Percentiles rank a stretch among this genome's conserved stretches.
These are phyloP conservation scores for Aspergillus eucalypticola DNA, from an alignment of 2,329 filamentous ascomycete species.

Conservation along the genomic window DNA sequence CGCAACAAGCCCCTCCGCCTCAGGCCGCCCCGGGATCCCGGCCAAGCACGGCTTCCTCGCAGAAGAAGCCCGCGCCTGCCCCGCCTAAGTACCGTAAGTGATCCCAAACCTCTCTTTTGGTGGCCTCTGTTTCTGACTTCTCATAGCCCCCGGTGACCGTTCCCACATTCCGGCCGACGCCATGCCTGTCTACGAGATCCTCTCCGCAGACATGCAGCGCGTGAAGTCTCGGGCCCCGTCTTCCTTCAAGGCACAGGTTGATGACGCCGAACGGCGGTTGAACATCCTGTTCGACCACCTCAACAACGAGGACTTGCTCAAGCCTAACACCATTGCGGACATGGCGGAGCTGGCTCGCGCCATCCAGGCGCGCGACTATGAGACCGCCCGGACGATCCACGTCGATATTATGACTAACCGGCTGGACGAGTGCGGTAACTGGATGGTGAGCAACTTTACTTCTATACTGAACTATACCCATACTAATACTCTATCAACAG, in stretches of 20 bases:
- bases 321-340: slow-evolving; percentile 64
- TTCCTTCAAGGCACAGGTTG: slow-evolving; percentile 84
- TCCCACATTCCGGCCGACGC: slow-evolving; percentile 81
- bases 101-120: not conserved
- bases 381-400: slow-evolving; percentile 67
- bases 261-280: slow-evolving; percentile 89
- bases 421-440: slow-evolving; percentile 78
- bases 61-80: slow-evolving; percentile 49
- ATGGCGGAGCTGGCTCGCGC: slow-evolving; percentile 59
- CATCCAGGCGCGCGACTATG: slow-evolving; percentile 69
- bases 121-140: slow-evolving; percentile 17
- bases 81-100: slow-evolving; percentile 69
- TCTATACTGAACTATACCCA: not conserved
- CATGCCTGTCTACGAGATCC: slow-evolving; percentile 75
- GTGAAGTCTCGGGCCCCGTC: slow-evolving; percentile 82
- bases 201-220: slow-evolving; percentile 82
- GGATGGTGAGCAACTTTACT: slow-evolving; percentile 69
- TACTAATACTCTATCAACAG: slow-evolving; percentile 40
- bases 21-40: slow-evolving; percentile 42
- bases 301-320: slow-evolving; percentile 90
- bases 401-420: slow-evolving; percentile 74
- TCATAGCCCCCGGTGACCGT: slow-evolving; percentile 69
- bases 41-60: slow-evolving; percentile 53
- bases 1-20: slow-evolving; percentile 37
- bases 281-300: slow-evolving; percentile 94